Evolutionary conservation across 2,329 filamentous ascomycete species (phyloP).

Genomic region (Aureobasidium sp.): DNA sequence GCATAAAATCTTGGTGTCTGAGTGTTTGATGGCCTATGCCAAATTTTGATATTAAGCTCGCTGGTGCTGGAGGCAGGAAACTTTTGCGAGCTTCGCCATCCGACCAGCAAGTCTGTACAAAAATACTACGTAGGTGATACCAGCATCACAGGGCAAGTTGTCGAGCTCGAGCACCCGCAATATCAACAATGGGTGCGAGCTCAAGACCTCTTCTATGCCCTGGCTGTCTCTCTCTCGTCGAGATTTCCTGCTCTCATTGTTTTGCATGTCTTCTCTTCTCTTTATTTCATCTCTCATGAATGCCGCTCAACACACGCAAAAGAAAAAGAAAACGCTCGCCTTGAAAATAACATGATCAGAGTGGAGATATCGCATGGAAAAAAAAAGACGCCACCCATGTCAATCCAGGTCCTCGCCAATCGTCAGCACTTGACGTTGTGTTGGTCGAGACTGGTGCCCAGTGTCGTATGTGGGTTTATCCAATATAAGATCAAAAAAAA

Average conservation of each 20-base stretch:
- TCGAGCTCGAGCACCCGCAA: conserved; percentile 9
- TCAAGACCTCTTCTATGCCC: conserved; percentile 10
- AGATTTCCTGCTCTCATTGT: not conserved
- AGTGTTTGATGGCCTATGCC: not conserved
- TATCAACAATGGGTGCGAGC: conserved; percentile 9
- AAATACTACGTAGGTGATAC: conserved; percentile 5
- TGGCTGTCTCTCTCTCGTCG: not conserved
- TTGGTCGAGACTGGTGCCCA: conserved; percentile 29
- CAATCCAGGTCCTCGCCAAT: conserved; percentile 30
- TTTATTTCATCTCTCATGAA: conserved; percentile 1
- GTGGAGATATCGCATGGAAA: conserved; percentile 9
- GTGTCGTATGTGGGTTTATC: conserved; percentile 23
- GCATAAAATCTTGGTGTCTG: too few relatives aligned
- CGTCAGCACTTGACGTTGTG: conserved; percentile 31
- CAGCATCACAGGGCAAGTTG: not conserved
- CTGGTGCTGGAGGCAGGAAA: conserved; percentile 12
- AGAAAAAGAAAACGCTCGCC: conserved; percentile 12
- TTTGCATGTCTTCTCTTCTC: not conserved
- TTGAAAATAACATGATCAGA: conserved; percentile 2
- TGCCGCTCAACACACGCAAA: not conserved
- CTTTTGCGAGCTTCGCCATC: conserved; percentile 17
- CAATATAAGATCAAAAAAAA: conserved; percentile 11
- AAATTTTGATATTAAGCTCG: not conserved
- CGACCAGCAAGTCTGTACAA: not conserved
- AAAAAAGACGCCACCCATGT: conserved; percentile 28